These are phyloP conservation scores for Apiospora sp. DNA, from an alignment of 2,329 filamentous ascomycete genomes.

Conservation along the genomic window DNA sequence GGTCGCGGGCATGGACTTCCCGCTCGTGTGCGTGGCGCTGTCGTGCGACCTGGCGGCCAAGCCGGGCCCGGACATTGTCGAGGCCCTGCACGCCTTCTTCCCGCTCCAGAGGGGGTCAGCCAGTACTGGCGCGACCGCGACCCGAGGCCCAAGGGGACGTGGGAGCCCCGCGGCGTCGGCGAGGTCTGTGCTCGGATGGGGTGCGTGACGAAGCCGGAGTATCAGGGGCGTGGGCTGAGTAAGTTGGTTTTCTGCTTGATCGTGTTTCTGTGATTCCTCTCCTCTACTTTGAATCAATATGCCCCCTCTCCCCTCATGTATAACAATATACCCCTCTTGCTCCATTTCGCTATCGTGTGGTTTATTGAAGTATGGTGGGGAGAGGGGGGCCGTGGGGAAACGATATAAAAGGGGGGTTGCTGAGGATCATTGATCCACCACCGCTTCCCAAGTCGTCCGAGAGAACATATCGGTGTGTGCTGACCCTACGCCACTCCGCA, in stretches of 20 bases:
- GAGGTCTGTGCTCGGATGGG: constrained; percentile 34
- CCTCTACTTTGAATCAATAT: too few species aligned
- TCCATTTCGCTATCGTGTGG: not conserved
- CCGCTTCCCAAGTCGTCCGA: not conserved
- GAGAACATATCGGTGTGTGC: not conserved
- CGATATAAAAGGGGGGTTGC: not conserved
- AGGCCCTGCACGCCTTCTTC: constrained; percentile 28
- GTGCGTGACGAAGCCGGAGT: constrained; percentile 32
- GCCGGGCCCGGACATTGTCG: constrained; percentile 27
- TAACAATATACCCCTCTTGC: not conserved
- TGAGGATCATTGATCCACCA: not conserved
- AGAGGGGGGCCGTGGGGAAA: not conserved
- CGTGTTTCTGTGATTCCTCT: too few species aligned
- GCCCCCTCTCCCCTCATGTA: not conserved
- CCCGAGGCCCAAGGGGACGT: constrained; percentile 31
- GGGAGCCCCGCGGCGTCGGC: constrained; percentile 31
- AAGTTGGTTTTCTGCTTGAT: not conserved
- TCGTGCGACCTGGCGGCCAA: constrained; percentile 34
- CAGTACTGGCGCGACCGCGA: constrained; percentile 30
- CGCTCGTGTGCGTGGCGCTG: constrained; percentile 33
- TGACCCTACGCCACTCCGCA: not conserved
- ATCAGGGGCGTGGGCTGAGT: constrained; percentile 33
- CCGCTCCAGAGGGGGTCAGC: constrained; percentile 26
- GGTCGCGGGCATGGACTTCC: constrained; percentile 36
- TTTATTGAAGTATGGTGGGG: not conserved